Base-by-base conservation (phyloP, 306 rosid genomes). In the Herpetospermum pedunculosum region DNA sequence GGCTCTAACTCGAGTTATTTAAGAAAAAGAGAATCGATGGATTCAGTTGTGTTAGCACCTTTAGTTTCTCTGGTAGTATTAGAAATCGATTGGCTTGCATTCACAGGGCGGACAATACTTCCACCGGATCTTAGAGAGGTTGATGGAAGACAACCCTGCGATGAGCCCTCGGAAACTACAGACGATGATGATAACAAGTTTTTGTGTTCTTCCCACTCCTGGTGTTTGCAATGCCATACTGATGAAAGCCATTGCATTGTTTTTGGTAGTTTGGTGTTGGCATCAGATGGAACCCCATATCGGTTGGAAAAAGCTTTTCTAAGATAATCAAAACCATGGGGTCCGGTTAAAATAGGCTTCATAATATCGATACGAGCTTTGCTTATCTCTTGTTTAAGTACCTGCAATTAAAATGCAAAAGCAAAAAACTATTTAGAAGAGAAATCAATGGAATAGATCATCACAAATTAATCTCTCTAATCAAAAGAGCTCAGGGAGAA, bases 261-360 rank as follows among this genome's bases (percentile, higher is more conserved):
- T 48, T 79, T 52, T 25, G 92, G 92, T 47, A 94, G 75, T 73
- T 88, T 81, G 18, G 83, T 43, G 48, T 32, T 23, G 40, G 97
- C 96, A 75, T 82, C 88, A 29, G 96, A 84, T 41, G 97, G 92
- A 73, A 84, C 76, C 79, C 97, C 99, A 76, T 88, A 62, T 63
- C 88, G 88, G 77, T 84, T 89, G 62, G 88, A 79, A 80, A 94
- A 94, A 50, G 92, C 88, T 82, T 86, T 91, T 80, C 85, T 84
- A 14, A 94, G 97, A 81, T 94, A 94, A 69, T 94, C 95, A 71
- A 89, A 76, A 75, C 99, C 99, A 60, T 92, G 85, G 70, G 99
- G 89, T 5, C 99, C 99, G 80, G 83, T 86, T 53, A 94, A 72
- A 81, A 91, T 77, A 77, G 96, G 93, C 83, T 91, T 91, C 86